Evolutionary conservation across 495 filamentous ascomycete genomes (phyloP).

Genomic region (Pyronema domesticum): DNA sequence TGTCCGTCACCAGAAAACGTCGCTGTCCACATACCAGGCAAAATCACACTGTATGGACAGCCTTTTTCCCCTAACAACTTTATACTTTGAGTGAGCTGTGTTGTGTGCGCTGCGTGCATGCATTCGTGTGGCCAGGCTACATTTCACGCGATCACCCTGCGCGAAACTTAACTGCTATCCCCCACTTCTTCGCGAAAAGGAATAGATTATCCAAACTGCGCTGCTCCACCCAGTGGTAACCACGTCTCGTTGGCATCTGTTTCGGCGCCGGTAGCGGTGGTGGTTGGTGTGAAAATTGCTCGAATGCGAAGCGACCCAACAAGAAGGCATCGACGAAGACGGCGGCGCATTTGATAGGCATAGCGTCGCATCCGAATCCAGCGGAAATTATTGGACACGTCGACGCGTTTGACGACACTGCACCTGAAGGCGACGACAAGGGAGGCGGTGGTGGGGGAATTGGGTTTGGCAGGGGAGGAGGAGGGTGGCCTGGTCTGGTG

Average conservation of each 20-base stretch:
- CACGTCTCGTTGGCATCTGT: neutral
- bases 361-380: neutral
- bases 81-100: too few relatives aligned
- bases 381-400: neutral
- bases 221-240: neutral
- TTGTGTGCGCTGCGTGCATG: too few relatives aligned
- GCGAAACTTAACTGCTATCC: neutral
- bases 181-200: neutral
- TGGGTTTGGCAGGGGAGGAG: neutral
- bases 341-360: neutral
- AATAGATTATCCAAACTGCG: neutral
- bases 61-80: too few relatives aligned
- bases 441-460: neutral
- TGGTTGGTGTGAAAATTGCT: neutral
- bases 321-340: neutral
- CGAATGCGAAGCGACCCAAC: neutral
- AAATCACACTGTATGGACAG: too few relatives aligned
- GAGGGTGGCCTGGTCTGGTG: neutral
- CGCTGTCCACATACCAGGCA: too few relatives aligned
- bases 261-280: neutral
- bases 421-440: neutral
- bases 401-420: too few relatives aligned
- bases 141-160: too few relatives aligned
- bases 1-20: too few relatives aligned
- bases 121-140: too few relatives aligned